phyloP scores from a whole-genome alignment of 805 yeast species.

The Candida nonsorbophila region DNA sequence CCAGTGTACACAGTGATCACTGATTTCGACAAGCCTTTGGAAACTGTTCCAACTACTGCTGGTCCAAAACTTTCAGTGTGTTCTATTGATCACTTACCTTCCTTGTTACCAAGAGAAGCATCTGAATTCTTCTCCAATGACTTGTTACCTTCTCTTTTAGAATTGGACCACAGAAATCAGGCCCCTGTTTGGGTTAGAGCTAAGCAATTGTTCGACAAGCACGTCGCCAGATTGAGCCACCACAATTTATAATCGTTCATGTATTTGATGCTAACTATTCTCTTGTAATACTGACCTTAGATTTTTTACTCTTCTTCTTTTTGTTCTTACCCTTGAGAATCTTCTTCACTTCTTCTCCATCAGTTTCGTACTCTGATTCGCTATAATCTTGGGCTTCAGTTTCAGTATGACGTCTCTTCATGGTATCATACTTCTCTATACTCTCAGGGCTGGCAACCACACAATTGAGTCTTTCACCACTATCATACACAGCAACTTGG shows the following conservation, averaged over 20 bases:
- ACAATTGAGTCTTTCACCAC: constrained; percentile 90
- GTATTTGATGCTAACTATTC: constrained; percentile 31
- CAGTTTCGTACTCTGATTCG: constrained; percentile 73
- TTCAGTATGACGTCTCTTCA: constrained; percentile 52
- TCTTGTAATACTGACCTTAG: constrained; percentile 46
- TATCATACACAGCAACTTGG: constrained; percentile 84
- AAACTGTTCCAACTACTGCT: constrained; percentile 64
- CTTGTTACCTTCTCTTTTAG: constrained; percentile 81
- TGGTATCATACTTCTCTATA: constrained; percentile 66
- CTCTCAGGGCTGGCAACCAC: constrained; percentile 70
- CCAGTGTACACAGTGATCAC: constrained; percentile 92
- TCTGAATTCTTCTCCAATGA: constrained; percentile 88
- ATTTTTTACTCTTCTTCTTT: constrained; percentile 24
- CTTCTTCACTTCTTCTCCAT: constrained; percentile 60
- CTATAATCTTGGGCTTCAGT: constrained; percentile 27
- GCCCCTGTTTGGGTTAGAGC: constrained; percentile 94
- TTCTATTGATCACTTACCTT: constrained; percentile 95
- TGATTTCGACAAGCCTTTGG: constrained; percentile 88
- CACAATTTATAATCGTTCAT: not conserved
- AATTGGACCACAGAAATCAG: constrained; percentile 72
- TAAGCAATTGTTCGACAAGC: constrained; percentile 73
- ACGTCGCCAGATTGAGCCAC: constrained; percentile 61
- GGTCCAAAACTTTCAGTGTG: constrained; percentile 90
- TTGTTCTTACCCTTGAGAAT: constrained; percentile 48
- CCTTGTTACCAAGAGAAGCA: constrained; percentile 93